Evolutionary conservation across 805 yeast genomes (phyloP).

Genomic region (Candida maris): DNA sequence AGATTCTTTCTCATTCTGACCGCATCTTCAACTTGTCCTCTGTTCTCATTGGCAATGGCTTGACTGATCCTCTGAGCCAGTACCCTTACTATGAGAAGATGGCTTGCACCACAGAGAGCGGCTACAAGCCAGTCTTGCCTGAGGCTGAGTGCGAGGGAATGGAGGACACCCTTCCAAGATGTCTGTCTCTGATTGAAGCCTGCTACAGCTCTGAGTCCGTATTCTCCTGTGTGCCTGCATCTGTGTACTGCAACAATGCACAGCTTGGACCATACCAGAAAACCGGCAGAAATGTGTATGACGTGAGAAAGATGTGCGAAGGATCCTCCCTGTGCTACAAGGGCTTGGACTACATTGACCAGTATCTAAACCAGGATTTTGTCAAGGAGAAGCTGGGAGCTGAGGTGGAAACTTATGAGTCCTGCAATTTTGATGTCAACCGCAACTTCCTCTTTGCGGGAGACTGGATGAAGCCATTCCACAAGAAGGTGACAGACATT

Average conservation of each 20-base stretch:
- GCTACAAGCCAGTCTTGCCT: constrained; percentile 67
- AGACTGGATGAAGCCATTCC: constrained; percentile 66
- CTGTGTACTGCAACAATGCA: constrained; percentile 59
- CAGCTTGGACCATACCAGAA: constrained; percentile 55
- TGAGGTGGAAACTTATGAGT: constrained; percentile 43
- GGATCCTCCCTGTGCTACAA: constrained; percentile 52
- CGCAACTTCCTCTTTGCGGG: constrained; percentile 53
- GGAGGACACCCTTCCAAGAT: constrained; percentile 59
- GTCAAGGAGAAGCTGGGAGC: constrained; percentile 61
- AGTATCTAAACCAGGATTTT: constrained; percentile 48
- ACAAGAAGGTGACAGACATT: constrained; percentile 50
- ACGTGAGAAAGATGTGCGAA: constrained; percentile 53
- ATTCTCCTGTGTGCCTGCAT: constrained; percentile 61
- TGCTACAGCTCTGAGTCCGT: constrained; percentile 62
- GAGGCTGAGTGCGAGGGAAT: constrained; percentile 68
- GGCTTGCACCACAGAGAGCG: constrained; percentile 87
- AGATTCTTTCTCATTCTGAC: constrained; percentile 51
- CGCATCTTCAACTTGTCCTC: constrained; percentile 66
- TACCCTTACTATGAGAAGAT: constrained; percentile 80
- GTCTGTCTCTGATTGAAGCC: constrained; percentile 55
- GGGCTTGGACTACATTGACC: constrained; percentile 45
- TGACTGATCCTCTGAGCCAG: constrained; percentile 81
- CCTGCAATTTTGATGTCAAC: constrained; percentile 50
- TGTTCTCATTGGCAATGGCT: constrained; percentile 87
- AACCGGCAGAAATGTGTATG: constrained; percentile 62